Evolutionary conservation across 495 filamentous ascomycete genomes (phyloP).

Genomic region (Penicillium robsamsonii): DNA sequence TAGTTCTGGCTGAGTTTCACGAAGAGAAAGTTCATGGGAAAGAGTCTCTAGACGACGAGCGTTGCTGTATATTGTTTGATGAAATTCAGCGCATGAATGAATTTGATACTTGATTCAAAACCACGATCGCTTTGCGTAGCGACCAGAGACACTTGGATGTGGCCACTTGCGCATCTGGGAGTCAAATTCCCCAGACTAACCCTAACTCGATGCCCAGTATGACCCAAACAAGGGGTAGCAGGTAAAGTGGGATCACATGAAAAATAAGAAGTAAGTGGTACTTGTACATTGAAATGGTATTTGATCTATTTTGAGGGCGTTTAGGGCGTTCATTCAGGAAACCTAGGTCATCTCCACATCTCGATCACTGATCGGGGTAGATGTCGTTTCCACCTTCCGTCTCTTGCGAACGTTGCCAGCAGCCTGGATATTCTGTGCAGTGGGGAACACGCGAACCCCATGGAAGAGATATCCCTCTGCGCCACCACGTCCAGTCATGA

Average conservation of each 20-base stretch:
- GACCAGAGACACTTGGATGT: constrained; percentile 1
- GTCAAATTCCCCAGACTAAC: background rate
- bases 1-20: constrained; percentile 98
- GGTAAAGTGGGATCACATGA: background rate
- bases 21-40: constrained; percentile 99
- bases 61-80: constrained; percentile 30
- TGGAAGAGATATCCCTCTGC: constrained; percentile 90
- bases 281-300: constrained; percentile 12
- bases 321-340: constrained; percentile 3
- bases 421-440: constrained; percentile 73
- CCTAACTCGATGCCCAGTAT: background rate
- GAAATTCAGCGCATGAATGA: constrained; percentile 37
- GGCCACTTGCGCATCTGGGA: background rate
- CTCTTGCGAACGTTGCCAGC: constrained; percentile 64
- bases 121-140: constrained; percentile 9
- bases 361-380: constrained; percentile 27
- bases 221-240: background rate
- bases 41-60: constrained; percentile 59
- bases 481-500: constrained; percentile 86
- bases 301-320: constrained; percentile 8
- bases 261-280: background rate
- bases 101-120: constrained; percentile 18
- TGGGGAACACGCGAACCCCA: constrained; percentile 74
- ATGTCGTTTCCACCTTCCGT: constrained; percentile 34
- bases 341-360: constrained; percentile 37